Percentiles rank a stretch among this genome's conserved stretches.
These are phyloP conservation scores for Blastobotrys persicus DNA, from an alignment of 1,139 yeast genomes.

Conservation along the genomic window DNA sequence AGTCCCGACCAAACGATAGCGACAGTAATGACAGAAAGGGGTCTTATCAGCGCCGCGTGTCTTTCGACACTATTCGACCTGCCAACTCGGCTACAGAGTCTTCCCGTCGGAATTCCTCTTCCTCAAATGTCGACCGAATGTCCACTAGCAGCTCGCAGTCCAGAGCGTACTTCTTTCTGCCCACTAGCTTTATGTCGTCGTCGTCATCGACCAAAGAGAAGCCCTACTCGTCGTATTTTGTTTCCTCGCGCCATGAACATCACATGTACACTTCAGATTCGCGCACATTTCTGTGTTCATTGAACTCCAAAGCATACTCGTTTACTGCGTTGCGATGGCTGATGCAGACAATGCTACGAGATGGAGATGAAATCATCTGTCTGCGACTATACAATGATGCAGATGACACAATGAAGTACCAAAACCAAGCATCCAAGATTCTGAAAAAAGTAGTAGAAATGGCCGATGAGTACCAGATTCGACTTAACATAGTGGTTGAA, in stretches of 20 bases:
- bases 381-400: conserved; percentile 23
- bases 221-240: conserved; percentile 27
- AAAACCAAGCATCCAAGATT: conserved; percentile 25
- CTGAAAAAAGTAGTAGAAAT: conserved; percentile 21
- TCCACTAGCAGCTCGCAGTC: conserved; percentile 8
- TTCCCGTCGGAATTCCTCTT: conserved; percentile 5
- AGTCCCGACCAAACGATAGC: background rate
- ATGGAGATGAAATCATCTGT: conserved; percentile 33
- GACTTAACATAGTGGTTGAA: conserved; percentile 30
- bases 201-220: conserved; percentile 11
- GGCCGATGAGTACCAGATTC: conserved; percentile 20
- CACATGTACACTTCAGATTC: conserved; percentile 24
- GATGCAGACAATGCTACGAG: conserved; percentile 25
- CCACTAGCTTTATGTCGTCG: conserved; percentile 12
- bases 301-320: conserved; percentile 24
- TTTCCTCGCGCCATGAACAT: conserved; percentile 28
- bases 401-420: conserved; percentile 18
- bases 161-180: conserved; percentile 7
- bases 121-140: conserved; percentile 1
- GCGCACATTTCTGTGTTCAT: conserved; percentile 28
- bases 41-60: conserved; percentile 27
- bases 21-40: background rate
- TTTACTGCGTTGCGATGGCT: conserved; percentile 28
- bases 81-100: conserved; percentile 5
- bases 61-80: conserved; percentile 29